Evolutionary conservation across 2,329 filamentous ascomycete genomes (phyloP), one percentile per base, ranked within the genome.

Genomic region (Didymella exigua): DNA sequence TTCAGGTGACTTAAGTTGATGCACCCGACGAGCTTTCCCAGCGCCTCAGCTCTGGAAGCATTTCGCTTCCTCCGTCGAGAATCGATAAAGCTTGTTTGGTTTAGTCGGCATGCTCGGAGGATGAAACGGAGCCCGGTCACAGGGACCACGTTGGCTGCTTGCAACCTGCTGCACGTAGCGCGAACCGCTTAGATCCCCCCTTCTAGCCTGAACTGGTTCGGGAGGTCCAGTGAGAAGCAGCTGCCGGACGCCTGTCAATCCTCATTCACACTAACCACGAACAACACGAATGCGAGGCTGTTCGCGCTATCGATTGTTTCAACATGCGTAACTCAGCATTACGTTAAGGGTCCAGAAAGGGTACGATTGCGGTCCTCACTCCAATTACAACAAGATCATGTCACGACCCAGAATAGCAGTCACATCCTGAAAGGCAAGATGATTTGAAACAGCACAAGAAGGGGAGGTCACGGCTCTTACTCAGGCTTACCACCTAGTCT

Each of bases 21-120:
- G 43, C 49, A 49, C 53, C 49, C 38, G 48, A 58, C 47, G 52
- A 45, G 26, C 40, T 55, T 61, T 55, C 46, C 58, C 56, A 60
- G 50, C 51, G 54, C 59, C 59, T 57, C 37, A 56, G 38, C 47
- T 49, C 43, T 58, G 61, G 61, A 52, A 55, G 58, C 44, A 41
- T 11, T 42, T 52, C 49, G 56, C 43, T 41, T 54, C 52, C 42
- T 58, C 50, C 34, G 56, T 38, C 52, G 48, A 61, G 26, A 68
- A 65, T 67, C 64, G 50, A 68, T 68, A 68, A 68, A 67, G 64
- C 66, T 68, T 68, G 62, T 65, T 63, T 61, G 34, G 44, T 56
- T 57, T 67, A 60, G 62, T 60, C 42, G 57, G 59, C 50, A 59
- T 30, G 48, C 36, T 41, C 45, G 57, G 51, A 57, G 53, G 46